Evolutionary conservation across 2,329 filamentous ascomycete genomes (phyloP).

Genomic region (Fusarium liriodendri): DNA sequence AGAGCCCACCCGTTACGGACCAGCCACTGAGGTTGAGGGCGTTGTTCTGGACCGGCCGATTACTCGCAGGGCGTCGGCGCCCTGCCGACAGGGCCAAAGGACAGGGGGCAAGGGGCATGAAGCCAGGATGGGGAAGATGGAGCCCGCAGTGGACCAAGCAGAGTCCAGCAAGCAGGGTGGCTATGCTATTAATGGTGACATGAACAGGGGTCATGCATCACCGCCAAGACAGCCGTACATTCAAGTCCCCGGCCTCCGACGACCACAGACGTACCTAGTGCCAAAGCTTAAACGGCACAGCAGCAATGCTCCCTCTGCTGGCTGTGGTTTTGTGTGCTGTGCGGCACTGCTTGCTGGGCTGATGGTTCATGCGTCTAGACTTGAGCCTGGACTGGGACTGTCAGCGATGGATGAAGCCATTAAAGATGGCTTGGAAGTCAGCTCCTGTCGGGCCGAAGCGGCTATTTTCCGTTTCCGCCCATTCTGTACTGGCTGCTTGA

Average conservation of each 20-base stretch:
- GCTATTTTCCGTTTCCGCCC: not conserved
- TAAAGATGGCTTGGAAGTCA: not conserved
- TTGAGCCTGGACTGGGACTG: not conserved
- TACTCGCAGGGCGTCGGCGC: constrained; percentile 20
- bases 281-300: constrained; percentile 40
- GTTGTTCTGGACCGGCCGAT: constrained; percentile 39
- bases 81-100: constrained; percentile 27
- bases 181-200: constrained; percentile 39
- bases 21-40: constrained; percentile 11
- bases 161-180: constrained; percentile 13
- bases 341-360: not conserved
- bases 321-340: not conserved
- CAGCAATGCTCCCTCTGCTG: not conserved
- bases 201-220: constrained; percentile 11
- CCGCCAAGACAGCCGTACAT: not conserved
- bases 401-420: not conserved
- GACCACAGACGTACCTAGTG: constrained; percentile 24
- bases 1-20: not conserved
- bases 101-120: constrained; percentile 2
- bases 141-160: constrained; percentile 14
- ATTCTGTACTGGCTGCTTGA: not conserved
- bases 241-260: constrained; percentile 1
- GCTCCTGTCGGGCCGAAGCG: not conserved
- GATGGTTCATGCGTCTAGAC: not conserved
- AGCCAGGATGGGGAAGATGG: constrained; percentile 17